Base-by-base conservation (phyloP, 2,329 filamentous ascomycete genomes). In the Didymella pinodella region DNA sequence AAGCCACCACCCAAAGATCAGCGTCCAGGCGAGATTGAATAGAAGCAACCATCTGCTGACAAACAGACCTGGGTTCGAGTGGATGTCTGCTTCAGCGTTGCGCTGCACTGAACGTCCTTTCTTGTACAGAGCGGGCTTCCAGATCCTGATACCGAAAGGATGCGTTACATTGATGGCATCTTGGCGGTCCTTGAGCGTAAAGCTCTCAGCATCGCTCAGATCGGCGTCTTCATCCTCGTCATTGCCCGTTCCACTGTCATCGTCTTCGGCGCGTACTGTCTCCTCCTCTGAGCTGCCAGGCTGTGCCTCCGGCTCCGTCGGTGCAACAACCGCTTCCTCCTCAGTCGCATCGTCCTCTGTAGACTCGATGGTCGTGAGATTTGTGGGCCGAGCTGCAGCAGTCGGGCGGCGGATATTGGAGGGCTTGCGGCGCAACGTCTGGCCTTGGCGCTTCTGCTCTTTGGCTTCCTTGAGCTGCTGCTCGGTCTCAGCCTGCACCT, bases 151-250 rank as follows among this genome's bases (percentile, higher is more conserved):
- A 83, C 95, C 95, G 71, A 99, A 99, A 0, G 95, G 95, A 82
- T 99, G 95, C 0, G 95, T 99, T 77, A 97, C 90, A 79, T 99
- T 99, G 83, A 99, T 99, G 65, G 95, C 95, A 75, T 97, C 89
- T 79, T 99, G 95, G 55, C 95, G 88, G 77, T 99, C 95, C 77
- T 96, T 97, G 69, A 99, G 85, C 0, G 95, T 99, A 76, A 99
- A 99, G 80, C 94, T 98, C 79, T 97, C 95, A 1, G 95, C 91
- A 69, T 98, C 95, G 76, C 94, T 97, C 50, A 93, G 72, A 59
- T 90, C 88, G 58, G 81, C 88, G 31, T 91, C 89, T 28, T 64
- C 67, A 41, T 85, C 86, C 31, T 85, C 85, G 20, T 86, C 85
- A 11, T 81, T 78, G 20, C 81, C 81, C 14, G 83, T 83, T 16